Evolutionary conservation across 2,329 filamentous ascomycete species (phyloP), one percentile per base, ranked within the genome.

Genomic region (Septoria petroselini): DNA sequence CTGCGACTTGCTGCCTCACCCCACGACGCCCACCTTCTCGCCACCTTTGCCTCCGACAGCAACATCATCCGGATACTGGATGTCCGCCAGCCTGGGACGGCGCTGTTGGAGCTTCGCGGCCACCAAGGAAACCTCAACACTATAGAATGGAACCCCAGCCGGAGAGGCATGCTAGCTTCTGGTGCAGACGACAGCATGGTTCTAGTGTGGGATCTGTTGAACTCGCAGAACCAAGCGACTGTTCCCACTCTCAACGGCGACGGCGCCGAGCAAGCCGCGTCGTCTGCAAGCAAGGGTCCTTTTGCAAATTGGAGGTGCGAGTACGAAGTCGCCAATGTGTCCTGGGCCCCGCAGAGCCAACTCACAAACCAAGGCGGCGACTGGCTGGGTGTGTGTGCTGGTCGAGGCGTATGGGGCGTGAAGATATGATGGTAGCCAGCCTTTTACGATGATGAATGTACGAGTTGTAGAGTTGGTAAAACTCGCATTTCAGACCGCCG

Each of bases 21-120:
- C 1, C 91, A 97, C 64, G 93, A 98, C 69, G 86, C 89, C 5
- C 91, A 98, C 67, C 82, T 98, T 27, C 81, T 98, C 29, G 91
- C 91, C n/a, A 98, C 93, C 0, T 97, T 98, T 68, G 91, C 93
- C 14, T 85, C 90, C 65, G 93, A 97, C 67, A 95, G 88, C 3
- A 91, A 85, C 62, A 76, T 95, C 27, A 91, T 98, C 65, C 88
- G 93, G 40, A 95, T 98, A 47, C 82, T 98, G 23, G 93, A 98
- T 64, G 91, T 97, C 2, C 85, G 93, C 41, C 93, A 98, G 71
- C 93, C 93, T 0, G 93, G 93, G 4, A 93, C 96, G 70, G 93
- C 93, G 2, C 79, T 98, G 3, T 81, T 98, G 19, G 93, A 98
- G 68, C 82, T 98, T 30, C 88, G 88, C 40, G 93, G 93, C 17